Base-by-base conservation (phyloP, 2,329 filamentous ascomycete genomes). In the Pezicula neosporulosa region DNA sequence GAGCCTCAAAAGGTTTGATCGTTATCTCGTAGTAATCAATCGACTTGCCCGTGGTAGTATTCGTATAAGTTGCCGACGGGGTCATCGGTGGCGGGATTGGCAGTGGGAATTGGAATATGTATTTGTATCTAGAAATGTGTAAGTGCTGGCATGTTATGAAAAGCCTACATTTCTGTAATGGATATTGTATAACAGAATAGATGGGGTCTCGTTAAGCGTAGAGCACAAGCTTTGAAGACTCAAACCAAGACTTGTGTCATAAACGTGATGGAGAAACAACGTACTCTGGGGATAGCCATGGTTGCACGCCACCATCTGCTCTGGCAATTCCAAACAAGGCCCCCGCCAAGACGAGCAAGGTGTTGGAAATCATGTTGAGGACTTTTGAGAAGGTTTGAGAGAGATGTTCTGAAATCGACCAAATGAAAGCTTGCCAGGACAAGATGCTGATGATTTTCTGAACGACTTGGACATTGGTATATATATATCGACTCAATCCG, bases 1-100 rank as follows among this genome's bases (percentile, higher is more conserved):
- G 71, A 43, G 68, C 57, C 16, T 69, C 60, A 51, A 75, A 71
- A 2, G 63, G 48, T 48, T 69, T 64, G 46, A 77, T 68, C 6
- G 70, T 68, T 24, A 75, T 60, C 54, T 77, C 70, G 56, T 75
- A 78, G 62, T 71, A 77, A 48, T 77, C 70, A 37, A 77, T 72
- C 2, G 47, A 49, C 47, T 54, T 52, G 8, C 56, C 53, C 16
- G 54, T 56, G 6, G 45, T 52, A 7, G 46, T 9, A 37, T 60
- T 56, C 16, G 52, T 58, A 33, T 55, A 59, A 28, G 50, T 55
- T 24, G 48, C 44, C 9, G 6, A 33, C 1, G 57, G 53, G 16
- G 19, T 15, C 12, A 55, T n/a, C n/a, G 41, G 41, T 1, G 56
- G 50, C 18, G 56, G 56, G 41, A 60, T 60, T 12, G 57, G 56